Evolutionary conservation across 116 monocot genomes (phyloP).

Genomic region (Posidonia oceanica): DNA sequence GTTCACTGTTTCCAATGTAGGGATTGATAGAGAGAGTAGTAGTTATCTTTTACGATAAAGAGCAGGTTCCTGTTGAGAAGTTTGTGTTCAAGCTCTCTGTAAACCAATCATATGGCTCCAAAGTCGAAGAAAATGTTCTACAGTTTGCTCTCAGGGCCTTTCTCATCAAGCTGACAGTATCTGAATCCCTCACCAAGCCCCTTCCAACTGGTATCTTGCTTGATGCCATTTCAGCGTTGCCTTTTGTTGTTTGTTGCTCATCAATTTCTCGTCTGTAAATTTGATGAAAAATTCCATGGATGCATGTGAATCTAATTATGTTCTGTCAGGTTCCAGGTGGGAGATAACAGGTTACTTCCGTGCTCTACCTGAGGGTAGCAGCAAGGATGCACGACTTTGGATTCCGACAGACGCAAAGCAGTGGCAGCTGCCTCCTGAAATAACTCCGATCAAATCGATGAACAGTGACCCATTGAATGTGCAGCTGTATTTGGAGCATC

Average conservation of each 20-base stretch:
- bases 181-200: constrained; percentile 47
- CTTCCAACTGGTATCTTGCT: constrained; percentile 48
- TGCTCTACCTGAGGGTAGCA: constrained; percentile 46
- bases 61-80: constrained; percentile 61
- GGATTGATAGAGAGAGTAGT: constrained; percentile 80
- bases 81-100: constrained; percentile 78
- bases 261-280: neutral
- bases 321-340: constrained; percentile 54
- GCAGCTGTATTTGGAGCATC: constrained; percentile 89
- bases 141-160: constrained; percentile 80
- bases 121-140: constrained; percentile 45
- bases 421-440: constrained; percentile 73
- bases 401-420: constrained; percentile 85
- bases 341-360: constrained; percentile 82
- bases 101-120: constrained; percentile 46
- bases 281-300: neutral
- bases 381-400: constrained; percentile 48
- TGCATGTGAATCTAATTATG: neutral
- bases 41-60: constrained; percentile 64
- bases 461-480: constrained; percentile 69
- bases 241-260: neutral
- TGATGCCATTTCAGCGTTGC: neutral
- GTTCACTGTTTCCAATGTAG: constrained; percentile 18
- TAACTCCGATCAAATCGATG: constrained; percentile 92
- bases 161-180: constrained; percentile 68